Evolutionary conservation across 1,284 basidiomycete genomes (phyloP).

Genomic region (Blastosporella zonata): DNA sequence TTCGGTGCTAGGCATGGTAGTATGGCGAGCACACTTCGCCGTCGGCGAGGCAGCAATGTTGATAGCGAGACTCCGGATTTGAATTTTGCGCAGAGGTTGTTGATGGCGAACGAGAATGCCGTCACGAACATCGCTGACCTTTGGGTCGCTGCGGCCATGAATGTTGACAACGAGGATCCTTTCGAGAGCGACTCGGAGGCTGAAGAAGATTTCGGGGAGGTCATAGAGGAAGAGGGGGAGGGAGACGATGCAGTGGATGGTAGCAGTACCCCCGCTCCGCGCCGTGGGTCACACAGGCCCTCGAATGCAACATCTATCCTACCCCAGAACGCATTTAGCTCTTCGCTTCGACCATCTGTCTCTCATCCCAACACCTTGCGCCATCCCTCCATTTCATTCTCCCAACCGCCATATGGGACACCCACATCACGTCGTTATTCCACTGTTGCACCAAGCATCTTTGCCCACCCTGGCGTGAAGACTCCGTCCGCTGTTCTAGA

Average conservation of each 20-base stretch:
- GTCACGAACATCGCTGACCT: slow-evolving; percentile 88
- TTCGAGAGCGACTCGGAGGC: slow-evolving; percentile 57
- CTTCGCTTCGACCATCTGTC: slow-evolving; percentile 33
- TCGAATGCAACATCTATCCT: slow-evolving; percentile 18
- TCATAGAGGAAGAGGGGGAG: slow-evolving; percentile 31
- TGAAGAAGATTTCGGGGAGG: slow-evolving; percentile 30
- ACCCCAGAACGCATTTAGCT: slow-evolving; percentile 22
- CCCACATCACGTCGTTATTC: slow-evolving; percentile 51
- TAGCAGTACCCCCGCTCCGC: slow-evolving; percentile 22
- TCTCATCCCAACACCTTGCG: slow-evolving; percentile 22
- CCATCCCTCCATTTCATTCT: slow-evolving; percentile 32
- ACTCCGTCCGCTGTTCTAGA: slow-evolving; percentile 69
- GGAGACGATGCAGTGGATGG: slow-evolving; percentile 25
- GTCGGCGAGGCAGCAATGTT: slow-evolving; percentile 47
- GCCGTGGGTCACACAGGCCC: slow-evolving; percentile 25
- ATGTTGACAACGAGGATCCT: slow-evolving; percentile 80
- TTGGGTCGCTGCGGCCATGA: slow-evolving; percentile 92
- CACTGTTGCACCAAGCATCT: slow-evolving; percentile 64
- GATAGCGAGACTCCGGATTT: slow-evolving; percentile 50
- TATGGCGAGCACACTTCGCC: slow-evolving; percentile 43
- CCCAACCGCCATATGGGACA: slow-evolving; percentile 30
- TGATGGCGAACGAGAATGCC: slow-evolving; percentile 89
- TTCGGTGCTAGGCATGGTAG: slow-evolving; percentile 44
- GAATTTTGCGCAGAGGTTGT: slow-evolving; percentile 86
- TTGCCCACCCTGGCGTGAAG: slow-evolving; percentile 74